These are phyloP conservation scores for Leavenworthia alabamica DNA, from an alignment of 345 rosid genomes.

Conservation along the genomic window DNA sequence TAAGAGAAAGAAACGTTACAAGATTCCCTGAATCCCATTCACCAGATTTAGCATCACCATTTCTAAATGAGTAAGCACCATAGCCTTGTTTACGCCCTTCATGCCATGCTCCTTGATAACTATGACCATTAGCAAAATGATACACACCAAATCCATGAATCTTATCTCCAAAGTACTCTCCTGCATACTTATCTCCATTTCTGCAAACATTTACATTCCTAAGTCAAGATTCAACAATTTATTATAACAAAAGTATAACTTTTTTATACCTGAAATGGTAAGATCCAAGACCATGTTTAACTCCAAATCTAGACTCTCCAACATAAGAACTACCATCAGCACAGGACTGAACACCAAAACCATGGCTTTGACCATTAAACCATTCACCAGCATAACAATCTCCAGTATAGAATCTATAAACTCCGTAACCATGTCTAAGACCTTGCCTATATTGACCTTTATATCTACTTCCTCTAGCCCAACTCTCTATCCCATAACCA, in stretches of 20 bases:
- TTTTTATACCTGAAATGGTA: constrained; percentile 98
- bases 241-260: no score
- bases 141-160: no score
- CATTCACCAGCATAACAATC: constrained; percentile 91
- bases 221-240: neutral
- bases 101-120: no score
- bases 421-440: constrained; percentile 76
- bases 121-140: no score
- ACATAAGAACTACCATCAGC: constrained; percentile 79
- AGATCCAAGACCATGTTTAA: constrained; percentile 85
- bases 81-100: no score
- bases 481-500: constrained; percentile 94
- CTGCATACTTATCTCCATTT: constrained; percentile 93
- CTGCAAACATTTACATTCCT: constrained; percentile 31
- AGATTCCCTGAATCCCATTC: constrained; percentile 82
- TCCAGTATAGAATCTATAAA: constrained; percentile 76
- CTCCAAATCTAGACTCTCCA: constrained; percentile 82
- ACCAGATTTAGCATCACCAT: constrained; percentile 59
- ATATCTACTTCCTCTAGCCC: constrained; percentile 95
- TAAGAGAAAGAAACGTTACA: constrained; percentile 37
- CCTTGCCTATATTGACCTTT: constrained; percentile 88
- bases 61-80: constrained; percentile 77
- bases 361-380: constrained; percentile 94
- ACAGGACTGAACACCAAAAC: constrained; percentile 84
- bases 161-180: no score